Evolutionary conservation across 192 early-diverging fungal genomes (phyloP), one percentile per base, ranked within the genome.

Genomic region (Gamsiella multidivaricata): DNA sequence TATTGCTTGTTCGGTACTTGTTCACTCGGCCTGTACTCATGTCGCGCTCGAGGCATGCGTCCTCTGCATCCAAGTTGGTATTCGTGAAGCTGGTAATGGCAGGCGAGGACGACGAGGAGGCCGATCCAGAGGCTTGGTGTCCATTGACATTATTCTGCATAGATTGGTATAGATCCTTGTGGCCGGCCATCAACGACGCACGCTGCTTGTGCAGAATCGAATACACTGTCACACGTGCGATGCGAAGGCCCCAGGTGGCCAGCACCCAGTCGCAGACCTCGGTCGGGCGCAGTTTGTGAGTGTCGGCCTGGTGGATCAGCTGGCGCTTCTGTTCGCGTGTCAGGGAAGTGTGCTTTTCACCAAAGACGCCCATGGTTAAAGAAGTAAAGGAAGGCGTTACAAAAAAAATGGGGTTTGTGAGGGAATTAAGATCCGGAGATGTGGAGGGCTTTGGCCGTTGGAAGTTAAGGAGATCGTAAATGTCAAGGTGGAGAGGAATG

Each of bases 161-260:
- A 17, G 61, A 51, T n/a, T 65, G 60, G 49, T 73, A 65, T 17
- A 73, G 37, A 46, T 73, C 70, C 32, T 65, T 73, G n/a, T 69
- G 65, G 7, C 74, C 74, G 12, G 59, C 74, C 74, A 78, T 78
- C 34, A 78, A 26, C n/a, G 74, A 78, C 3, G 74, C 74, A 25
- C 74, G 65, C 32, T 78, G 74, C 41, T 78, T 78, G 54, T 78
- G 74, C 17, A 78, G 66, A 33, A 78, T 78, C 5, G 74, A 78
- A 41, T 78, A 78, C 3, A 78, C 74, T 8, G 74, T 78, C 23
- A 78, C 74, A 3, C 74, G 52, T 5, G 74, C 74, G n/a, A 78
- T 78, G 37, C 65, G 43, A n/a, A 78, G 60, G 20, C 74, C 74
- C 74, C 74, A 78, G 3, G 74, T 78, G 15, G 74, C 60, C 22